A percentile compares a stretch with the other conserved stretches of the same genome.
These are phyloP conservation scores for Ordospora pajunii DNA, from an alignment of 371 early-diverging fungal species.

Conservation along the genomic window DNA sequence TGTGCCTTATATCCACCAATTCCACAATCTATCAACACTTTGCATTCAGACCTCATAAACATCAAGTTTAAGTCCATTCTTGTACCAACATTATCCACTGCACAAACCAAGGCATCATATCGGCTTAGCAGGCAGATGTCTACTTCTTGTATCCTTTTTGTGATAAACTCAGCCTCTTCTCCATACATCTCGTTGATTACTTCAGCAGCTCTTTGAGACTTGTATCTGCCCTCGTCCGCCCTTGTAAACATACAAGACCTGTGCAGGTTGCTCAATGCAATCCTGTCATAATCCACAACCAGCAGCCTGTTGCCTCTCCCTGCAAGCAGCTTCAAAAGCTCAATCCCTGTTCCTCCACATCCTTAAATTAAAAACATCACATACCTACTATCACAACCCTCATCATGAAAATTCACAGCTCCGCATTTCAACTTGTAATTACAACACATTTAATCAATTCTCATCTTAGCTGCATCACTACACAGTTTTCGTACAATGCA, in stretches of 20 bases:
- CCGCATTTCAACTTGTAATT: neutral
- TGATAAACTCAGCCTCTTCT: neutral
- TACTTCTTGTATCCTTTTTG: neutral
- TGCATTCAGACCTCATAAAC: conserved; percentile 18
- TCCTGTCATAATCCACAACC: conserved; percentile 71
- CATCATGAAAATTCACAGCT: neutral
- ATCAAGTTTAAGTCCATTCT: conserved; percentile 56
- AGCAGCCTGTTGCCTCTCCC: conserved; percentile 59
- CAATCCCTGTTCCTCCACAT: conserved; percentile 51
- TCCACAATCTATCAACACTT: conserved; percentile 50
- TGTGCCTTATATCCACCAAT: conserved; percentile 32
- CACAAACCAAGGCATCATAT: conserved; percentile 41
- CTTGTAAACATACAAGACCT: conserved; percentile 68
- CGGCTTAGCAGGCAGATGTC: neutral
- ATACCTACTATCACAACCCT: conserved; percentile 46
- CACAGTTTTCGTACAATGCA: too few species aligned
- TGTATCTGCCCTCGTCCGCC: conserved; percentile 40
- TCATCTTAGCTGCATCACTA: neutral
- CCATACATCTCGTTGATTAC: conserved; percentile 4
- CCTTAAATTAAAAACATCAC: conserved; percentile 35
- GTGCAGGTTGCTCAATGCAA: conserved; percentile 69
- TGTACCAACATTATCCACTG: conserved; percentile 44
- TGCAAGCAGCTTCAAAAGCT: conserved; percentile 42
- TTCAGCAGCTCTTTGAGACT: conserved; percentile 20
- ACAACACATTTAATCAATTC: neutral